Base-by-base conservation (phyloP, 2,329 filamentous ascomycete genomes). In the Penicillium sp. region DNA sequence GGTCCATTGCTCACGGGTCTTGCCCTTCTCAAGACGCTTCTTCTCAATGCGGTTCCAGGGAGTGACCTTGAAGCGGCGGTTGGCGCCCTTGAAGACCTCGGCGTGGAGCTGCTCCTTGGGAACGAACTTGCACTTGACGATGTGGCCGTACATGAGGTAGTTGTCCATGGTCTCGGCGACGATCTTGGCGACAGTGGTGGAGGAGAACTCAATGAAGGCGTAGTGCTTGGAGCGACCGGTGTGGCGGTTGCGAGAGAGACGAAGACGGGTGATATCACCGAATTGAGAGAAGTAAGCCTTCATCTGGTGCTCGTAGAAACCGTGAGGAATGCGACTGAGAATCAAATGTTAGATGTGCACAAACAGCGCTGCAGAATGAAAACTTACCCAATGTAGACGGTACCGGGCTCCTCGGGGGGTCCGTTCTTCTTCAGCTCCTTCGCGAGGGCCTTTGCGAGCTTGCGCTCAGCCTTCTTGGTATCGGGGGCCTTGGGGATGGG, bases 221-320 rank as follows among this genome's bases (percentile, higher is more conserved):
- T 89, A 96, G 79, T 97, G 94, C 79, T 94, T 96, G 72, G 89
- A 92, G 54, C 86, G 85, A 52, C 94, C 94, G 1, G 92, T 97
- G 73, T 88, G 88, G 75, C 89, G 91, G 81, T 96, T 97, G 66
- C 94, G 88, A 27, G 92, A 94, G 42, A 99, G 82, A 59, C 93
- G 87, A 53, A 97, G 81, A 52, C 80, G 86, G 48, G 80, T 84
- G 66, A 99, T 91, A 13, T 84, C 80, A 63, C 94, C 94, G 64
- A 99, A 99, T 74, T 99, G 94, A 50, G 86, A 84, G 71, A 97
- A 96, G 80, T 97, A 99, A 61, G 87, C 86, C 65, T 85, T 86
- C 88, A 99, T 95, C 77, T 97, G 89, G 67, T 92, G 85, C 78
- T 99, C 94, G 81, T 93, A 97, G 84, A 99, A 99, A 77, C 94